Evolutionary conservation across 345 rosid genomes (phyloP), one percentile per base, ranked within the genome.

Genomic region (Populus ilicifolia): DNA sequence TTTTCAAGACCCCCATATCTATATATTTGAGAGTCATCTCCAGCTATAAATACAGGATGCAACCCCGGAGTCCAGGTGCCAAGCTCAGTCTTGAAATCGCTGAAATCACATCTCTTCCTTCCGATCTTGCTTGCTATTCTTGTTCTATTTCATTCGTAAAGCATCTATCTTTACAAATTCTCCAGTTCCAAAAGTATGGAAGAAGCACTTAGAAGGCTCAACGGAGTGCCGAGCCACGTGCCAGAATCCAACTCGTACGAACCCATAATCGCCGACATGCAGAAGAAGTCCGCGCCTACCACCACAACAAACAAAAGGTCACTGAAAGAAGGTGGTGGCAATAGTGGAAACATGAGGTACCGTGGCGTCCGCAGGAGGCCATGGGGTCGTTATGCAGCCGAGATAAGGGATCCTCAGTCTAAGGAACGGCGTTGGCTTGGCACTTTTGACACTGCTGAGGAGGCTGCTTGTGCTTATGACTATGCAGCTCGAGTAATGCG

Each of bases 341-440:
- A 14, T 17, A 81, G 69, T 23, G 68, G 82, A 13, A 81, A 86
- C 67, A 88, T 88, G 71, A 84, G 96, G 84, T 96, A 93, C 91
- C 98, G 99, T 6, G 99, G 99, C 0, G 99, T 96, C 10, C 90
- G 99, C 6, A 84, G 97, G 14, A 83, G 99, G 65, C 99, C 99
- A 0, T 96, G 99, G 99, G 99, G 99, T 2, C 91, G 99, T 2
- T 95, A 88, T n/a, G 99, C 99, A 2, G 99, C 99, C 2, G 99
- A 96, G 88, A 96, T 96, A 80, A 86, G 99, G 27, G 99, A 96
- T 74, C 99, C 99, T 0, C 85, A 82, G 72, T 88, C 97, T 0
- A 96, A 91, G 83, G 99, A 92, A 79, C 84, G 99, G 80, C 86
- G 96, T 0, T 96, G 99, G 99, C 91, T 96, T 0, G 99, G 99